Evolutionary conservation across 2,329 filamentous ascomycete genomes (phyloP), one percentile per base, ranked within the genome.

Genomic region (Aureobasidium melanogenum): DNA sequence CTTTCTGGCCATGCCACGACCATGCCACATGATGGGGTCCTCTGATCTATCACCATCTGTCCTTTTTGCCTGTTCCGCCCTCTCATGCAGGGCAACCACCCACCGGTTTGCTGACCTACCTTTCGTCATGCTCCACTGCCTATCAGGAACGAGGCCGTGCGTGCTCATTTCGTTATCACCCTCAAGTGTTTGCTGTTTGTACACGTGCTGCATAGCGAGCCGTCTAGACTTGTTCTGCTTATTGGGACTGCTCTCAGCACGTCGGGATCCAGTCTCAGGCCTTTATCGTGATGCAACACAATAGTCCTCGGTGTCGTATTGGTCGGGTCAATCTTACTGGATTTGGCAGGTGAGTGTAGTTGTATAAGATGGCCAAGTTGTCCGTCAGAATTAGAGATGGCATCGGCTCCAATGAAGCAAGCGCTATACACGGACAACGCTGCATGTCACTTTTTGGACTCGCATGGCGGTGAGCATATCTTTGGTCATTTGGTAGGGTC

Each of bases 201-300:
- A 56, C 52, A 56, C 38, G 52, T 56, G 52, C 52, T 41, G 52
- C 52, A 22, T 34, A 26, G n/a, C n/a, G 39, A 34, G n/a, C 38
- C 39, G 52, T 56, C 52, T 44, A 34, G 52, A 54, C 50, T 54
- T 17, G 36, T 19, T 41, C 34, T 54, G 50, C 50, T 34, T 28
- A 24, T 41, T 39, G 14, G 9, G 15, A 10, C 22, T 39, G 14
- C 24, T 9, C 17, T 19, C 15, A 39, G 28, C 24, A 39, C 5
- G 32, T n/a, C 47, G n/a, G 8, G 47, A n/a, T 51, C 5, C 32
- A 22, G 12, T 34, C 32, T 36, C 17, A 5, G 30, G 28, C 15
- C 28, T 19, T 6, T 15, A 32, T 51, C n/a, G 36, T 24, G 14
- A 39, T 54, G 24, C 36, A 41, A 30, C 14, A 19, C 12, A 19